phyloP scores from a whole-genome alignment of 345 rosid genomes.

The Hibiscus tridactylites region DNA sequence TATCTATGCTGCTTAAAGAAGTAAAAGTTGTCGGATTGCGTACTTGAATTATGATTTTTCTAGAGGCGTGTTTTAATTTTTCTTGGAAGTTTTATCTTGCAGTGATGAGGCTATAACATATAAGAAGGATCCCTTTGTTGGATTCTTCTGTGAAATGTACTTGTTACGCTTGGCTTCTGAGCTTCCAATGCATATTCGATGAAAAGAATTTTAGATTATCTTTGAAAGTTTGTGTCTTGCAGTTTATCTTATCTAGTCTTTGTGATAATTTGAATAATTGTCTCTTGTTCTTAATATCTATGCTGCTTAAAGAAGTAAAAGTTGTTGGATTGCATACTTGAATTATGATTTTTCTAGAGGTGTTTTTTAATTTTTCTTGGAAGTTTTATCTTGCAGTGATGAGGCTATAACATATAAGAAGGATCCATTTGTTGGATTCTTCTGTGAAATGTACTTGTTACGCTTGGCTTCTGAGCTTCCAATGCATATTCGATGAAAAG shows the following conservation, averaged over 20 bases:
- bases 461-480: constrained; percentile 55
- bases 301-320: too few relatives aligned
- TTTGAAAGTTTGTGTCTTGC: not conserved
- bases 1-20: too few relatives aligned
- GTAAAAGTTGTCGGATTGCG: too few relatives aligned
- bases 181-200: constrained; percentile 3
- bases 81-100: constrained; percentile 2
- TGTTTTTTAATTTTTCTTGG: too few relatives aligned
- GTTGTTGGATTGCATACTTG: too few relatives aligned
- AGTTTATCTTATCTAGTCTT: not conserved
- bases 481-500: not conserved
- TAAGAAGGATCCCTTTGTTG: constrained; percentile 27
- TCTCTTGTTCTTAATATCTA: too few relatives aligned
- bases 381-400: constrained; percentile 27
- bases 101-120: constrained; percentile 49
- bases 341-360: too few relatives aligned
- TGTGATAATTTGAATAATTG: too few relatives aligned
- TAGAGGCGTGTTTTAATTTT: too few relatives aligned
- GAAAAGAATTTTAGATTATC: not conserved
- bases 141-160: constrained; percentile 39
- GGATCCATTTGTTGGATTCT: constrained; percentile 23
- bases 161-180: constrained; percentile 61
- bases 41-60: too few relatives aligned
- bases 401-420: constrained; percentile 47
- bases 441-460: constrained; percentile 42